Base-by-base conservation (phyloP, 1,139 yeast species). In the Nadsonia starkeyi-henricii region DNA sequence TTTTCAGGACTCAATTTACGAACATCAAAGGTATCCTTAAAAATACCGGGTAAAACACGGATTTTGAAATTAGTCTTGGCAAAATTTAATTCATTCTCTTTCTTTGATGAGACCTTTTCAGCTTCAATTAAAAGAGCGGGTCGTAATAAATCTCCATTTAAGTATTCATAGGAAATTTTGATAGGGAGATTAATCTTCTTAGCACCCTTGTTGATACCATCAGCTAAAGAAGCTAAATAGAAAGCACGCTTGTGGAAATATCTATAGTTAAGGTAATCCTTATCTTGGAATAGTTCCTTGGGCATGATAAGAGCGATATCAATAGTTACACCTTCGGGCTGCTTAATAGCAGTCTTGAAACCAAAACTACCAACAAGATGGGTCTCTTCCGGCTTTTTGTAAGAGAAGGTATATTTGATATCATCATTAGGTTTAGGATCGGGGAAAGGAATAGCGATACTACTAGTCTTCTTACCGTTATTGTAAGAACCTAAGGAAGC, bases 281-380 rank as follows among this genome's bases (percentile, higher is more conserved):
- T 91, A 47, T 82, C 80, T 60, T 82, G 91, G 60, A 91, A 81
- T 47, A 85, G 61, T 26, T 68, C 67, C 47, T 69, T 65, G 2
- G 96, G 96, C 93, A 91, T 89, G 9, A 85, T 79, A 50, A 89
- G 71, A 41, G 84, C 73, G 47, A 91, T 73, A 62, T 91, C 98
- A 18, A 89, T 75, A 2, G 85, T 70, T 61, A 78, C 71, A 1
- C 83, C 82, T 44, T 74, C 71, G 28, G 81, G 80, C 50, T 72
- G 71, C 48, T 75, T 74, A 36, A 85, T 81, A 1, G 85, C 86
- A 0, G 95, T 80, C 58, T 85, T 85, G 55, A 89, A 71, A 1
- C 96, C 93, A 67, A 85, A 91, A 9, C 95, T 81, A 1, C 98
- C 97, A 9, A 85, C 81, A 45, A 91, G 73, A 19, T 89, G 78